Conservation (phyloP, 768 basidiomycete species). For the Serendipita sp. region DNA sequence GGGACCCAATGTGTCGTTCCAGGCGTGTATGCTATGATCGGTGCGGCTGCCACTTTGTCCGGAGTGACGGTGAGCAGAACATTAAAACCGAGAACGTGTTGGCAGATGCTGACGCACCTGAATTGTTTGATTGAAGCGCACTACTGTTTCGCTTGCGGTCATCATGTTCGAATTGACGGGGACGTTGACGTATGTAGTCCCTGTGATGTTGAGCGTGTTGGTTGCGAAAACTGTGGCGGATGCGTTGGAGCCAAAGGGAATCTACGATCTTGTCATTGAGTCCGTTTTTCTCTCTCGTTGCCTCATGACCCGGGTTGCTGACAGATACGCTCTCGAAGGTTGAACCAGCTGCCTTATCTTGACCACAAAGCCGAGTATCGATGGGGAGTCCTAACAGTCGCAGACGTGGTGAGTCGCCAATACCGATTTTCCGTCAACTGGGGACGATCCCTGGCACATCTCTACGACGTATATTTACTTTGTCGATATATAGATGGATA, state of each 20-base stretch:
- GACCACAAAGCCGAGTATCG: conserved; percentile 80
- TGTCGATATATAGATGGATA: conserved; percentile 34
- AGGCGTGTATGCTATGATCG: conserved; percentile 89
- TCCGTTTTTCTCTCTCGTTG: conserved; percentile 13
- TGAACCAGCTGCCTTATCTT: conserved; percentile 81
- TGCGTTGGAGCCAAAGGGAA: conserved; percentile 78
- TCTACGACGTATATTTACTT: conserved; percentile 4
- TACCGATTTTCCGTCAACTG: background rate
- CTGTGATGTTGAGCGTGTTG: conserved; percentile 73
- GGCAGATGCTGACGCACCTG: background rate
- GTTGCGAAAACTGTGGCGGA: conserved; percentile 86
- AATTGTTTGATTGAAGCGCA: conserved; percentile 31
- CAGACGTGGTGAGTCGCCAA: conserved; percentile 48
- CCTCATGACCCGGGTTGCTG: background rate
- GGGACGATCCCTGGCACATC: background rate
- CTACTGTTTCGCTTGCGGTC: conserved; percentile 85
- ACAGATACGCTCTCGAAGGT: conserved; percentile 19
- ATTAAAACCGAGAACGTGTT: conserved; percentile 8
- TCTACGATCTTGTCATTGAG: conserved; percentile 94
- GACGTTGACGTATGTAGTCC: conserved; percentile 80
- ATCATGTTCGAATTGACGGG: conserved; percentile 94
- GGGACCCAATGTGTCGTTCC: conserved; percentile 67
- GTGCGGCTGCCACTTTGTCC: conserved; percentile 83
- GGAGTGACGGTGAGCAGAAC: conserved; percentile 67
- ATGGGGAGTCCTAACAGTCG: conserved; percentile 63